Conservation (phyloP, 805 yeast genomes). For the Saccharomycopsis sp. region DNA sequence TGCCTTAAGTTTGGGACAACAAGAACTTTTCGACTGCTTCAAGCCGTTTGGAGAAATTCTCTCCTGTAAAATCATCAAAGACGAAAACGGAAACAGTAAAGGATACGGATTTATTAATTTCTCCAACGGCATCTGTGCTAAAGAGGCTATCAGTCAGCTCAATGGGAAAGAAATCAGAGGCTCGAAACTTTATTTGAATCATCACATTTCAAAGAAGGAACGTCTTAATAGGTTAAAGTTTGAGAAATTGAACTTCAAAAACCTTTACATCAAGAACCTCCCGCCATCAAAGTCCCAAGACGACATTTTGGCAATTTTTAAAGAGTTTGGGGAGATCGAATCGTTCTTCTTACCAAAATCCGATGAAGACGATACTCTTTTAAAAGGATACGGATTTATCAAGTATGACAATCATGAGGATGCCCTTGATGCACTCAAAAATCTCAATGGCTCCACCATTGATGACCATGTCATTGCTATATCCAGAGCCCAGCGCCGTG, state of each 20-base stretch:
- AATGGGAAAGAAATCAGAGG: conserved; percentile 36
- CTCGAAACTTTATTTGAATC: conserved; percentile 44
- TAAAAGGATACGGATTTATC: conserved; percentile 49
- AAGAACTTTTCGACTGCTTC: conserved; percentile 34
- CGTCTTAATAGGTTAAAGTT: conserved; percentile 43
- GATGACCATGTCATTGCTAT: conserved; percentile 33
- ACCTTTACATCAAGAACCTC: conserved; percentile 48
- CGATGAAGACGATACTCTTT: conserved; percentile 26
- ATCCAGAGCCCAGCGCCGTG: conserved; percentile 41
- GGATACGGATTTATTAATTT: conserved; percentile 69
- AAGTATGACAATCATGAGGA: conserved; percentile 43
- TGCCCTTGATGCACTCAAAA: conserved; percentile 43
- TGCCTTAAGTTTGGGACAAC: conserved; percentile 32
- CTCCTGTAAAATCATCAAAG: conserved; percentile 42
- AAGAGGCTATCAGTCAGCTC: conserved; percentile 50
- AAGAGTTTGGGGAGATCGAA: conserved; percentile 41
- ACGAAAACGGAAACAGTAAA: conserved; percentile 38
- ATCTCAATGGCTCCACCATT: conserved; percentile 39
- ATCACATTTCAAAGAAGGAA: conserved; percentile 60
- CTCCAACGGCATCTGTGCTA: conserved; percentile 50
- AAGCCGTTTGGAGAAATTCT: conserved; percentile 36
- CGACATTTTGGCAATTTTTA: conserved; percentile 38
- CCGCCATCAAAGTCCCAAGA: conserved; percentile 35
- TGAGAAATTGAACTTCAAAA: conserved; percentile 42
- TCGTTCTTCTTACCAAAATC: conserved; percentile 47